A percentile compares a stretch with the other conserved stretches of the same genome.
These are phyloP conservation scores for Craterostigma plantagineum DNA, from an alignment of 257 asterid species.

Conservation along the genomic window DNA sequence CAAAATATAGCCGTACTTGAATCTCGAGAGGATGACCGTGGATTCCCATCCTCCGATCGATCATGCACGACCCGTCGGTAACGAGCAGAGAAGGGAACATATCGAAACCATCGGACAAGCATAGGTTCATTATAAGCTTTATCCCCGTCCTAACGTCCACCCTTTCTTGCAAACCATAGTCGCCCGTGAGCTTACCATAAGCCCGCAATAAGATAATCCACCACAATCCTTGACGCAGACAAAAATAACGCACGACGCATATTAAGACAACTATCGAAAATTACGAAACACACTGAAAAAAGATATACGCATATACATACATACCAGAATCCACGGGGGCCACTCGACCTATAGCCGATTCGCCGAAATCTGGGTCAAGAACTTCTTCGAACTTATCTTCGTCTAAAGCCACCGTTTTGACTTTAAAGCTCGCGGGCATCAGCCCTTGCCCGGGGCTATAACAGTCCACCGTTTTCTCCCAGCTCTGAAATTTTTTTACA, in stretches of 20 bases:
- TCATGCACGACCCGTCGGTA: constrained; percentile 98
- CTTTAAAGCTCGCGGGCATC: constrained; percentile 99
- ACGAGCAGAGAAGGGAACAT: constrained; percentile 94
- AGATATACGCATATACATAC: not conserved
- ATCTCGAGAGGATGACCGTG: constrained; percentile 97
- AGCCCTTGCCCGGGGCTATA: constrained; percentile 97
- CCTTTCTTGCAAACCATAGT: constrained; percentile 71
- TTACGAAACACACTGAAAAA: too few relatives aligned
- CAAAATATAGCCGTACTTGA: too few relatives aligned
- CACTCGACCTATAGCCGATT: constrained; percentile 93
- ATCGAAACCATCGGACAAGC: constrained; percentile 92
- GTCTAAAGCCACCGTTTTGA: constrained; percentile 61
- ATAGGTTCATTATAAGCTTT: constrained; percentile 64
- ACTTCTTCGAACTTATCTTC: constrained; percentile 77
- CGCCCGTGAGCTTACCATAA: constrained; percentile 88
- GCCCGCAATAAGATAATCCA: constrained; percentile 92
- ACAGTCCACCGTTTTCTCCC: constrained; percentile 99
- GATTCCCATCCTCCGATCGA: constrained; percentile 94
- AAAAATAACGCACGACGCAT: not conserved
- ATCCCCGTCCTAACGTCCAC: constrained; percentile 92
- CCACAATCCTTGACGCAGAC: constrained; percentile 53
- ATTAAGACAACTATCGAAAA: too few relatives aligned
- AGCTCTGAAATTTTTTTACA: constrained; percentile 47
- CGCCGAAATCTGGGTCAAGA: constrained; percentile 94
- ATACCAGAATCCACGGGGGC: constrained; percentile 98